Base-by-base conservation (phyloP, 1,284 basidiomycete genomes). In the Apiotrichum laibachii region DNA sequence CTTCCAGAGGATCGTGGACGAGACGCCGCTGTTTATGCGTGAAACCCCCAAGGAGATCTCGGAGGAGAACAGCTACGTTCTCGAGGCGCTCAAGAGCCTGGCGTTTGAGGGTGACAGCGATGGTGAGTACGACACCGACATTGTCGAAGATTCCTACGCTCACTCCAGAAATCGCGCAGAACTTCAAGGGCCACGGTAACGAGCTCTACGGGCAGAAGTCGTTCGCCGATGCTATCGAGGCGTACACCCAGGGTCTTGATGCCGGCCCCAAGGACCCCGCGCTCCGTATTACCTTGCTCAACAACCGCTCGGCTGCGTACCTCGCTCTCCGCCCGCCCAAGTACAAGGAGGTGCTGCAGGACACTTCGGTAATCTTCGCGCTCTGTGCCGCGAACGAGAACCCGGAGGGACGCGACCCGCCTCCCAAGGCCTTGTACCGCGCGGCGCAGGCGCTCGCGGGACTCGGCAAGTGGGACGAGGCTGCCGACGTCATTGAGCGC, bases 171-270 rank as follows among this genome's bases (percentile, higher is more conserved):
- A 82, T 92, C 65, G 92, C 94, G 0, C 81, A 85, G 62, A 94
- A 90, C 74, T 97, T 97, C 79, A 97, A 97, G 77, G 85, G 90
- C 55, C 92, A 97, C 75, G 95, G 92, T 3, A 97, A 97, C 75
- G 90, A 93, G 58, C 92, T 96, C 70, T 97, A 90, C 80, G 86
- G 86, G 62, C 88, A 87, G 22, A 91, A 89, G 72, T 85, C 90
- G 50, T 90, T 86, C 77, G 84, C 88, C 34, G 94, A 99, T 74
- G 95, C 95, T 2, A 66, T 88, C 12, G 85, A 86, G 0, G 97
- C 98, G 73, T 99, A 98, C 76, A 87, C 88, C 0, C 89, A 95
- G 72, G 95, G 88, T 0, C 72, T 99, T 34, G 88, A 95, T 51
- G 89, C 89, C 1, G 84, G 88, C 53, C 89, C 92, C 2, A 82